Evolutionary conservation across 1,284 basidiomycete genomes (phyloP).

Genomic region (Ceratobasidium sp.): DNA sequence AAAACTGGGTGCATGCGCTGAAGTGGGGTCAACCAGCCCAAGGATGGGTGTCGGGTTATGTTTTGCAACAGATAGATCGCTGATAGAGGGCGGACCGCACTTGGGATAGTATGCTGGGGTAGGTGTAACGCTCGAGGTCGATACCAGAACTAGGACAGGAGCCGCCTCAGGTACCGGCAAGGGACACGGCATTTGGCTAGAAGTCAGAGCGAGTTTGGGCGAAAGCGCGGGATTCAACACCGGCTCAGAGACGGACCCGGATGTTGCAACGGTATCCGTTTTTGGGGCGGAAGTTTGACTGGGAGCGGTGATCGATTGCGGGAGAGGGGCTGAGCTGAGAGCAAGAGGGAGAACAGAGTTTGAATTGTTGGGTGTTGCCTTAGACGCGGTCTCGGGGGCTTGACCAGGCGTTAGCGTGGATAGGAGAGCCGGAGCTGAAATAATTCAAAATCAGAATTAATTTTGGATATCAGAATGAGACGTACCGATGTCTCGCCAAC

Average conservation of each 20-base stretch:
- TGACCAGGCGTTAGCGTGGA: neutral
- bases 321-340: too few species aligned
- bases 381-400: neutral
- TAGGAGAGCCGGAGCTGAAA: neutral
- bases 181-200: too few species aligned
- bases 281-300: too few species aligned
- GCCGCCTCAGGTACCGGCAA: too few species aligned
- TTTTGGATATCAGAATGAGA: neutral
- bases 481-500: neutral
- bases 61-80: neutral
- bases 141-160: neutral
- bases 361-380: neutral
- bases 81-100: neutral
- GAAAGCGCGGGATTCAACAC: too few species aligned
- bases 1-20: neutral
- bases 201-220: too few species aligned
- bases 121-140: neutral
- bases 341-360: too few species aligned
- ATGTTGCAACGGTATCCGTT: too few species aligned
- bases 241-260: too few species aligned
- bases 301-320: too few species aligned
- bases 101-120: neutral
- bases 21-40: neutral
- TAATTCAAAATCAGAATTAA: neutral
- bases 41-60: neutral